phyloP scores from a whole-genome alignment of 345 rosid species.

The Acer yangbiense region DNA sequence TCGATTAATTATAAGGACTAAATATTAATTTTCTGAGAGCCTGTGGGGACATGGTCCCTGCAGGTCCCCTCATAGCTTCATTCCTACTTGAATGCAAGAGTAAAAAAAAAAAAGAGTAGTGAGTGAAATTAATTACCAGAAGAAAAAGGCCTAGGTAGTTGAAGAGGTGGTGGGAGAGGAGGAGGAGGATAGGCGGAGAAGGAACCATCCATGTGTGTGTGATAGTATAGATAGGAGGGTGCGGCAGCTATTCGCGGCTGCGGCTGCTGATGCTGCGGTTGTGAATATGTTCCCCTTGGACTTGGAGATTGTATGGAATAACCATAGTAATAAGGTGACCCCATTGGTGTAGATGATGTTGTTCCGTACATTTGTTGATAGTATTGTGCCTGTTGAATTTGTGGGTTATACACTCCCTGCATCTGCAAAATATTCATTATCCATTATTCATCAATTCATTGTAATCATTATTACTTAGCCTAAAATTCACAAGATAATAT shows the following conservation, averaged over 20 bases:
- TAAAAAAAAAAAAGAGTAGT: background rate
- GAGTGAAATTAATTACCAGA: slow-evolving; percentile 41
- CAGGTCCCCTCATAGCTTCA: too few species aligned
- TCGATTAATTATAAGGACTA: too few species aligned
- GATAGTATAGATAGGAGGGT: slow-evolving; percentile 56
- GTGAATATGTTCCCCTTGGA: slow-evolving; percentile 46
- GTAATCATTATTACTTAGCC: background rate
- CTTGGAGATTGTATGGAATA: slow-evolving; percentile 54
- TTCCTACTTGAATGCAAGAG: too few species aligned
- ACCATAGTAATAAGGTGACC: slow-evolving; percentile 61
- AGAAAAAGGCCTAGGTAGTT: slow-evolving; percentile 38
- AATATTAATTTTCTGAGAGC: too few species aligned
- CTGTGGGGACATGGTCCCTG: too few species aligned
- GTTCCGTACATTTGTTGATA: slow-evolving; percentile 68
- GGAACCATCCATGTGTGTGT: slow-evolving; percentile 46
- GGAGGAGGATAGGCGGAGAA: slow-evolving; percentile 50
- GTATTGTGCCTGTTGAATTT: slow-evolving; percentile 63
- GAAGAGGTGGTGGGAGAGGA: slow-evolving; percentile 31
- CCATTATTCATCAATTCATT: slow-evolving; percentile 6
- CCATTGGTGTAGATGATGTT: slow-evolving; percentile 42
- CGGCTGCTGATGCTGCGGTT: slow-evolving; percentile 21
- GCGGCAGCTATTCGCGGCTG: slow-evolving; percentile 23
- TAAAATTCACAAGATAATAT: too few species aligned
- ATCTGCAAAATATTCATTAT: background rate
- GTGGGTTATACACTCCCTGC: slow-evolving; percentile 72